Percentiles rank a stretch among this genome's conserved stretches.
Conservation (phyloP, 2,329 filamentous ascomycete species). For the Metarhizium humberi region DNA sequence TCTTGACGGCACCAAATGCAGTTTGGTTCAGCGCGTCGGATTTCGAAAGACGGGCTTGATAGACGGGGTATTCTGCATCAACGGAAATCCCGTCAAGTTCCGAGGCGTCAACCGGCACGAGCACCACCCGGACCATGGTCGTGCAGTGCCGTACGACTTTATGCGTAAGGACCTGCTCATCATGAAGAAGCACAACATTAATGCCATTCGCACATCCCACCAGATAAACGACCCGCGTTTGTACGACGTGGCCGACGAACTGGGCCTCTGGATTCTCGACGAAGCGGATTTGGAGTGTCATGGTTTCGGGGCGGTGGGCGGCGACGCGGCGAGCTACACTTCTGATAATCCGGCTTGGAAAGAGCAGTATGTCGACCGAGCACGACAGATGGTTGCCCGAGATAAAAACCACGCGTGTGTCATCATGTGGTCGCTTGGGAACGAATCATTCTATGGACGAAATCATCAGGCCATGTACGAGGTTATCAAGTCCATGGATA, state of each 20-base stretch:
- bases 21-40: conserved; percentile 46
- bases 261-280: conserved; percentile 55
- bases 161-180: conserved; percentile 50
- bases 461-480: conserved; percentile 62
- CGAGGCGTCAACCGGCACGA: conserved; percentile 64
- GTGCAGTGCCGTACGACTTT: conserved; percentile 52
- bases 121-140: conserved; percentile 53
- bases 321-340: conserved; percentile 30
- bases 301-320: conserved; percentile 34
- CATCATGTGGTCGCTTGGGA: conserved; percentile 64
- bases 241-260: conserved; percentile 52
- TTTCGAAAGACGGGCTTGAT: conserved; percentile 55
- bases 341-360: conserved; percentile 53
- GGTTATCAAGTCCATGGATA: conserved; percentile 47
- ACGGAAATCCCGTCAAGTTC: conserved; percentile 54
- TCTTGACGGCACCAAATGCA: conserved; percentile 17
- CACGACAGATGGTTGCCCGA: conserved; percentile 52
- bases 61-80: conserved; percentile 53
- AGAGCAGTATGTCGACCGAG: conserved; percentile 58
- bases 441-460: conserved; percentile 60
- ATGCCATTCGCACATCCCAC: conserved; percentile 59
- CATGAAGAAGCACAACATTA: conserved; percentile 64
- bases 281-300: conserved; percentile 48
- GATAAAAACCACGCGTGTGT: conserved; percentile 53
- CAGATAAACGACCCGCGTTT: conserved; percentile 52